Percentiles rank a stretch among this genome's conserved stretches.
These are phyloP conservation scores for Aureobasidium sp. DNA, from an alignment of 2,329 filamentous ascomycete genomes.

Conservation along the genomic window DNA sequence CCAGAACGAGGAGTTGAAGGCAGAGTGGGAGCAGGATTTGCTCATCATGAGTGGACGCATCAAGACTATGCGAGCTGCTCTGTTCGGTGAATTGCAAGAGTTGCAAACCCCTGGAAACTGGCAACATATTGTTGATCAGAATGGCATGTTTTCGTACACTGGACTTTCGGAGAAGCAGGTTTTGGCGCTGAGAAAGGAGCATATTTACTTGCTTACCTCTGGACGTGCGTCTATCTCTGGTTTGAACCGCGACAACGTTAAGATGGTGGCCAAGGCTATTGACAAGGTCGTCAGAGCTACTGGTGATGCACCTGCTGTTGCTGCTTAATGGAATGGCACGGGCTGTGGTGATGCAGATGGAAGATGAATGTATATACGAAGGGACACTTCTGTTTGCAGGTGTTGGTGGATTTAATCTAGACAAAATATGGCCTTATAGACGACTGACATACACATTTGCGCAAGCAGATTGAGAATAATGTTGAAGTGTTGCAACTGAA, in stretches of 20 bases:
- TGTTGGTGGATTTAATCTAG: no score
- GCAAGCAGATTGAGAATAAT: background rate
- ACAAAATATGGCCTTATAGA: no score
- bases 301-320: background rate
- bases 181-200: constrained; percentile 55
- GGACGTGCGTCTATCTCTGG: constrained; percentile 1
- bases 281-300: constrained; percentile 5
- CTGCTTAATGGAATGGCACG: background rate
- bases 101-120: constrained; percentile 75
- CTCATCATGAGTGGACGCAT: constrained; percentile 87
- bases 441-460: background rate
- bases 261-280: constrained; percentile 8
- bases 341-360: no score
- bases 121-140: constrained; percentile 75
- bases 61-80: constrained; percentile 68
- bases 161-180: constrained; percentile 64
- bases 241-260: background rate
- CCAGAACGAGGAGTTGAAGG: constrained; percentile 66
- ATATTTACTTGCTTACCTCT: constrained; percentile 55
- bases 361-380: no score
- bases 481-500: background rate
- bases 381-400: no score
- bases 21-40: constrained; percentile 81
- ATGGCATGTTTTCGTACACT: constrained; percentile 95
- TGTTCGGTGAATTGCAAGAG: constrained; percentile 68